Conservation (phyloP, 2,329 filamentous ascomycete species). For the Diaporthe longicolla region DNA sequence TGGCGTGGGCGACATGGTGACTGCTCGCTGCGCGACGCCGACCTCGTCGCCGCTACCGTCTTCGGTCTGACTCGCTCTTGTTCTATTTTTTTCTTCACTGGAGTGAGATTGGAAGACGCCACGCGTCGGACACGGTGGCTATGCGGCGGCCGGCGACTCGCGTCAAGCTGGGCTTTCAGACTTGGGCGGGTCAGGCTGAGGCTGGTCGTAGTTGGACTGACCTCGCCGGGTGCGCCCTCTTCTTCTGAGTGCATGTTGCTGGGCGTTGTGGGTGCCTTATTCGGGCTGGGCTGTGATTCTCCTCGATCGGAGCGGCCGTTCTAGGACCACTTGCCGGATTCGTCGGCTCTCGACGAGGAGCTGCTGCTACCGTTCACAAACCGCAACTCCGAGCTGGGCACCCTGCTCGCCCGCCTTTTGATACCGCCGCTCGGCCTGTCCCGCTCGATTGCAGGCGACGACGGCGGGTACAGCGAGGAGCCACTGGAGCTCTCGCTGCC, state of each 20-base stretch:
- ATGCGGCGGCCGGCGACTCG: constrained; percentile 30
- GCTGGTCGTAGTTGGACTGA: constrained; percentile 6
- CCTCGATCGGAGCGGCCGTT: constrained; percentile 22
- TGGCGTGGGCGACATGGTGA: constrained; percentile 3
- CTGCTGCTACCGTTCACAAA: constrained; percentile 29
- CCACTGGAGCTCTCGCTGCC: constrained; percentile 37
- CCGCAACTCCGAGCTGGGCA: constrained; percentile 41
- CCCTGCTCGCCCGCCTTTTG: constrained; percentile 41
- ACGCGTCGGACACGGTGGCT: constrained; percentile 8
- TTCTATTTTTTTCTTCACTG: neutral
- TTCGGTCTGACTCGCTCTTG: constrained; percentile 15
- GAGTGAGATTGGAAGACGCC: constrained; percentile 22
- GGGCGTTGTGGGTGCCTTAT: neutral
- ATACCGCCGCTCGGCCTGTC: constrained; percentile 38
- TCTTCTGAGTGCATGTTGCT: neutral
- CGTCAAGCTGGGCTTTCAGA: constrained; percentile 40
- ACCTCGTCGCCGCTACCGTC: constrained; percentile 21
- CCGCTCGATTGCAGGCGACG: constrained; percentile 39
- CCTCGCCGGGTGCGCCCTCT: neutral
- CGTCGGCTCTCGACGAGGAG: constrained; percentile 31
- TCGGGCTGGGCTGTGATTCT: constrained; percentile 6
- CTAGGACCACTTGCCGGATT: constrained; percentile 42
- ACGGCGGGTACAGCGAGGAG: constrained; percentile 31
- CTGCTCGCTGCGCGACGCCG: neutral
- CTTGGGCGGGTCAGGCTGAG: constrained; percentile 14